These are phyloP conservation scores for Hyphopichia pseudoburtonii DNA, from an alignment of 1,139 yeast genomes.

Conservation along the genomic window DNA sequence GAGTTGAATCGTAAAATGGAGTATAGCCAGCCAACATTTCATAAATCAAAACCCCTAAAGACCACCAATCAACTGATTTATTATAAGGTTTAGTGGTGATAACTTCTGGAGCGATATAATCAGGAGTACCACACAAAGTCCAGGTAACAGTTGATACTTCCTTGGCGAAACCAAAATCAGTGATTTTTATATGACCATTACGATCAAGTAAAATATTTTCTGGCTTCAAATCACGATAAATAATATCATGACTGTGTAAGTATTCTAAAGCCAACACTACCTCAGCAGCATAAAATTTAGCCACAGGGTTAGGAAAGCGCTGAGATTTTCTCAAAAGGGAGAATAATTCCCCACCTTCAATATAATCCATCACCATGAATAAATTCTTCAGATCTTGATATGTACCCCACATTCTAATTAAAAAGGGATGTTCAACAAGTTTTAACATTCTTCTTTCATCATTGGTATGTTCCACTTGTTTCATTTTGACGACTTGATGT, in stretches of 20 bases:
- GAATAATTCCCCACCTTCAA: slow-evolving; percentile 63
- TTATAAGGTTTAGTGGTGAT: slow-evolving; percentile 62
- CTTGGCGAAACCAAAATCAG: slow-evolving; percentile 65
- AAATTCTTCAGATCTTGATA: slow-evolving; percentile 57
- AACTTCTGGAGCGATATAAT: slow-evolving; percentile 64
- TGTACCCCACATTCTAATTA: slow-evolving; percentile 66
- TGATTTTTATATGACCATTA: slow-evolving; percentile 59
- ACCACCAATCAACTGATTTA: slow-evolving; percentile 68
- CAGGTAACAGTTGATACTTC: slow-evolving; percentile 60
- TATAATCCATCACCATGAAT: slow-evolving; percentile 64
- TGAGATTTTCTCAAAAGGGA: slow-evolving; percentile 58
- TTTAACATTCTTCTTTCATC: slow-evolving; percentile 60
- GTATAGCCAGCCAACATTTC: slow-evolving; percentile 66
- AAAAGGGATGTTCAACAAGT: slow-evolving; percentile 57
- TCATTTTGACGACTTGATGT: slow-evolving; percentile 59
- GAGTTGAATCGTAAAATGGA: slow-evolving; percentile 61
- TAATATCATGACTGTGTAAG: slow-evolving; percentile 56
- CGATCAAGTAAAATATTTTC: slow-evolving; percentile 58
- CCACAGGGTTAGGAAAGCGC: slow-evolving; percentile 61
- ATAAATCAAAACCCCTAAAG: slow-evolving; percentile 57
- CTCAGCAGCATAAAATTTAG: slow-evolving; percentile 64
- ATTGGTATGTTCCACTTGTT: slow-evolving; percentile 64
- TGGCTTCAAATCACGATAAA: slow-evolving; percentile 61
- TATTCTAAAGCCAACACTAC: slow-evolving; percentile 59
- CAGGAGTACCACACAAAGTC: slow-evolving; percentile 66